These are phyloP conservation scores for Jamesozyma lodderae DNA, from an alignment of 805 yeast genomes.

Conservation along the genomic window DNA sequence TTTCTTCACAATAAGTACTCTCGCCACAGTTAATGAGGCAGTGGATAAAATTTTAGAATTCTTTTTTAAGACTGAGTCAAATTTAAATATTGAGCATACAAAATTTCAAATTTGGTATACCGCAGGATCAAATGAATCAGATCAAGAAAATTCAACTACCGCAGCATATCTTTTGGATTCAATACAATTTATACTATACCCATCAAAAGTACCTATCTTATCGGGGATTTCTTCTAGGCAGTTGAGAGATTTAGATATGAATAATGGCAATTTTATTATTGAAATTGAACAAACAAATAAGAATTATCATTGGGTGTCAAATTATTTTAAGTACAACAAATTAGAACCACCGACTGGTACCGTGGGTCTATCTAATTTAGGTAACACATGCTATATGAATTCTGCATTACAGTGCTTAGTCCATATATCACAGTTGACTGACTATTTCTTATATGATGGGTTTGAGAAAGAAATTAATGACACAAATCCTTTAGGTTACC, in stretches of 20 bases:
- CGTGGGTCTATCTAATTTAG: constrained; percentile 61
- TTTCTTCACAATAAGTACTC: constrained; percentile 29
- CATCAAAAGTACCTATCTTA: constrained; percentile 18
- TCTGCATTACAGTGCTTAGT: constrained; percentile 84
- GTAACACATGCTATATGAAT: constrained; percentile 92
- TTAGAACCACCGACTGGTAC: constrained; percentile 37
- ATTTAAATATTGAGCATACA: constrained; percentile 10
- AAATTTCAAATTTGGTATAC: constrained; percentile 21
- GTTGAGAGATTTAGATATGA: constrained; percentile 18
- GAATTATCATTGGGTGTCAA: constrained; percentile 33
- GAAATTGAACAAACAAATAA: constrained; percentile 25
- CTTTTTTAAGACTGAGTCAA: constrained; percentile 18
- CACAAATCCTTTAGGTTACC: constrained; percentile 76
- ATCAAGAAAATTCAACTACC: background rate
- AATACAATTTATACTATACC: constrained; percentile 21
- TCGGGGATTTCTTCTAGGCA: constrained; percentile 10
- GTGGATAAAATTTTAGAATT: constrained; percentile 13
- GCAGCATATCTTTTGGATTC: constrained; percentile 23
- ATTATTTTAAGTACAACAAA: constrained; percentile 26
- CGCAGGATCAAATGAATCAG: constrained; percentile 5
- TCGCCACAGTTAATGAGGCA: constrained; percentile 26
- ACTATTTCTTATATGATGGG: constrained; percentile 58
- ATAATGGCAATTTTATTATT: constrained; percentile 27
- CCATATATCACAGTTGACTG: constrained; percentile 75
- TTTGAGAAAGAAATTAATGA: constrained; percentile 60